Evolutionary conservation across 2,329 filamentous ascomycete genomes (phyloP).

Genomic region (Plenodomus lindquistii): DNA sequence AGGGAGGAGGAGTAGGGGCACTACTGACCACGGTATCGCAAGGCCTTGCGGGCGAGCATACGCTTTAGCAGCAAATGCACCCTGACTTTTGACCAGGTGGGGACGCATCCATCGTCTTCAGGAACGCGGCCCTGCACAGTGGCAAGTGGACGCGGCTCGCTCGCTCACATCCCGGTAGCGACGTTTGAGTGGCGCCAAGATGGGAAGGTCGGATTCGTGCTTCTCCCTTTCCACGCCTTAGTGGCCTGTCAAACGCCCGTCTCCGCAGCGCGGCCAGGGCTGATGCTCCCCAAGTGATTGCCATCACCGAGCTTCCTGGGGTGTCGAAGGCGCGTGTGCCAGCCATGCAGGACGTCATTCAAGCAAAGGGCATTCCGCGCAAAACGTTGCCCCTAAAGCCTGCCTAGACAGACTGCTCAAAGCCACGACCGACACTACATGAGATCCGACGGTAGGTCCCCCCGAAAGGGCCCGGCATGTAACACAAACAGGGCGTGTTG

Average conservation of each 20-base stretch:
- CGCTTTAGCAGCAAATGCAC: constrained; percentile 8
- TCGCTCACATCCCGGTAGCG: constrained; percentile 6
- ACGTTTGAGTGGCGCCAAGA: constrained; percentile 11
- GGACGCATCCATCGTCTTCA: constrained; percentile 14
- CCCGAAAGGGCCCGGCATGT: constrained; percentile 3
- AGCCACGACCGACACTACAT: neutral
- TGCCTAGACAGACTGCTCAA: constrained; percentile 1
- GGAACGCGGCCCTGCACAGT: constrained; percentile 18
- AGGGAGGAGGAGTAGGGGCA: neutral
- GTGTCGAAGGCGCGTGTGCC: constrained; percentile 10
- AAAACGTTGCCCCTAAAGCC: neutral
- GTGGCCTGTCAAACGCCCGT: constrained; percentile 3
- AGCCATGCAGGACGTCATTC: neutral
- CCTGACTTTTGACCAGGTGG: constrained; percentile 7
- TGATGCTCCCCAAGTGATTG: neutral
- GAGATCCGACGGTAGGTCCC: neutral
- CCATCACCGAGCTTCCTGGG: neutral
- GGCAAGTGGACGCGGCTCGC: constrained; percentile 16
- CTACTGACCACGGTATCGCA: neutral
- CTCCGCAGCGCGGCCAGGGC: neutral
- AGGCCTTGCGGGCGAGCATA: constrained; percentile 1
- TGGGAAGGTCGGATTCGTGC: constrained; percentile 5
- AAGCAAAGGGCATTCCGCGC: constrained; percentile 6
- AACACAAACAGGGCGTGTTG: constrained; percentile 1
- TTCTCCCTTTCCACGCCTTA: constrained; percentile 5